Conservation (phyloP, 441 rosid species). For the Heliophila coronopifolia region DNA sequence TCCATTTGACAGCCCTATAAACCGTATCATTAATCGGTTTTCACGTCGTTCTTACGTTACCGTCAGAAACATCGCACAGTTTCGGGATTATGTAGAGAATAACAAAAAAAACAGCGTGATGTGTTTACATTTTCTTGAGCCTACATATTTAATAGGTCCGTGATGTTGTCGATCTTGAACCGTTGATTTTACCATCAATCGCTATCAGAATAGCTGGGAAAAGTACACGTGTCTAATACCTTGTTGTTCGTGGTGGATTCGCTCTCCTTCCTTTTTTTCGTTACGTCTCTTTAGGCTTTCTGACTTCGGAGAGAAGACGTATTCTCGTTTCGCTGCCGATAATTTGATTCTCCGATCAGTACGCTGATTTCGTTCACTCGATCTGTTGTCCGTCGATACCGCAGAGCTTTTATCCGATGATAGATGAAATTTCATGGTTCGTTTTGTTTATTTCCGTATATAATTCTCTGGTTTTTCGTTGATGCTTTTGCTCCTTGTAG, state of each 20-base stretch:
- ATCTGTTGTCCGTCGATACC: constrained; percentile 2
- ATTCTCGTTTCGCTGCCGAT: constrained; percentile 4
- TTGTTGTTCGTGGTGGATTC: not conserved
- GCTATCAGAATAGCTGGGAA: constrained; percentile 6
- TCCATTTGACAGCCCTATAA: too few relatives aligned
- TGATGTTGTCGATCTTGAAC: constrained; percentile 11
- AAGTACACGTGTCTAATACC: constrained; percentile 22
- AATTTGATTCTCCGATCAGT: constrained; percentile 11
- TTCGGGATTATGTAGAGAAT: too few relatives aligned
- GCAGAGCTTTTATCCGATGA: not conserved
- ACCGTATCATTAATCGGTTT: too few relatives aligned
- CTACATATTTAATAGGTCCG: constrained; percentile 4
- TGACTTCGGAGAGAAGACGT: not conserved
- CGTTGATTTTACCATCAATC: constrained; percentile 24
- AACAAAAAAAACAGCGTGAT: too few relatives aligned
- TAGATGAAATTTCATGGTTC: not conserved
- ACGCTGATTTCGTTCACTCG: not conserved
- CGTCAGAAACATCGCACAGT: too few relatives aligned
- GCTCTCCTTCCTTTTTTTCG: not conserved
- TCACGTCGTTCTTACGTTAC: too few relatives aligned
- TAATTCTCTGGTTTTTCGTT: not conserved
- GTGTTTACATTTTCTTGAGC: too few relatives aligned
- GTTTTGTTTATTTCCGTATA: not conserved
- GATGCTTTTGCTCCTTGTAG: not conserved
- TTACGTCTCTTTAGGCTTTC: not conserved